These are phyloP conservation scores for Alnus rubra DNA, from an alignment of 306 rosid genomes.

Conservation along the genomic window DNA sequence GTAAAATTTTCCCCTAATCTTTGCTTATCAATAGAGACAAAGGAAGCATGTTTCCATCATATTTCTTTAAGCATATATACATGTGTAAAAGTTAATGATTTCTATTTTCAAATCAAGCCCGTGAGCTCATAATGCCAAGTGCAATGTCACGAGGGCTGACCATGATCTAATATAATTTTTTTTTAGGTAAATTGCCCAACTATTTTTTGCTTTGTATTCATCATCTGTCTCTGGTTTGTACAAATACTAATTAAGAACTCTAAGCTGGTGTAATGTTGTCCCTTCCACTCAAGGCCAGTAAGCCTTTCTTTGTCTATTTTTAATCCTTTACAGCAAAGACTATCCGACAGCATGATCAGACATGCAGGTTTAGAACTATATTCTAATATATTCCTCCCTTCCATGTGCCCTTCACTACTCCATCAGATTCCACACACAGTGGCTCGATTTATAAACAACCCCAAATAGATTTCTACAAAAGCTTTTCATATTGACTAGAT, in stretches of 20 bases:
- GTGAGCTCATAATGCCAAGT: conserved; percentile 34
- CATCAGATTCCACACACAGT: conserved; percentile 50
- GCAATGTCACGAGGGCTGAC: conserved; percentile 27
- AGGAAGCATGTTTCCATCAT: conserved; percentile 13
- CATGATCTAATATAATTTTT: conserved; percentile 26
- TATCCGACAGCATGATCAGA: conserved; percentile 57
- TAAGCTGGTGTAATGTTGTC: conserved; percentile 38
- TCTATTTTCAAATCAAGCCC: conserved; percentile 19
- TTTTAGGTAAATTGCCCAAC: conserved; percentile 1
- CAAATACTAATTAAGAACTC: conserved; percentile 42
- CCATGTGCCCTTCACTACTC: conserved; percentile 72
- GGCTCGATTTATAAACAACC: conserved; percentile 42
- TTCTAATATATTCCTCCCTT: conserved; percentile 39
- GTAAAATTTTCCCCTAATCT: neutral
- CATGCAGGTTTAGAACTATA: conserved; percentile 32
- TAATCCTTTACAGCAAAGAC: conserved; percentile 45
- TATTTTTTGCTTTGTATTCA: neutral
- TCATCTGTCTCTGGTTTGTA: conserved; percentile 31
- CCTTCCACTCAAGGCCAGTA: conserved; percentile 63
- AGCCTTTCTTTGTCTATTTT: conserved; percentile 36
- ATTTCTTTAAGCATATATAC: conserved; percentile 16
- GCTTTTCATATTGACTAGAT: conserved; percentile 18
- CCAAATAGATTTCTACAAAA: conserved; percentile 29
- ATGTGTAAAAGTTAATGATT: neutral
- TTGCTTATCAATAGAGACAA: neutral